Evolutionary conservation across 257 asterid genomes (phyloP).

Genomic region (Solanum bulbocastanum): DNA sequence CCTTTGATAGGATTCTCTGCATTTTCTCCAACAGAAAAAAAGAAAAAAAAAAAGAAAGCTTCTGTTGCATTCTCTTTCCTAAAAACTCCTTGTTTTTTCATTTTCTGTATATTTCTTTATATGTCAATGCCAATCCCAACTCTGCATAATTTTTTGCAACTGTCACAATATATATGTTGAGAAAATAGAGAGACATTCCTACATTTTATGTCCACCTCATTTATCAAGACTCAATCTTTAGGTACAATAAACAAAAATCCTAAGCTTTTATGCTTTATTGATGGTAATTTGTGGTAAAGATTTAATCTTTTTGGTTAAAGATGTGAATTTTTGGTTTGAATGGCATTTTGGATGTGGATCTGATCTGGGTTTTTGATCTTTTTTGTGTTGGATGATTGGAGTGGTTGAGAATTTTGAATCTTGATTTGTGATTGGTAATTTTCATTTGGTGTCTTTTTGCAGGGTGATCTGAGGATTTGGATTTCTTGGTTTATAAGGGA

Average conservation of each 20-base stretch:
- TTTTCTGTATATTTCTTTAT: slow-evolving; percentile 25
- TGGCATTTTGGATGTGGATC: slow-evolving; percentile 32
- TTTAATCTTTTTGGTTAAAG: neutral
- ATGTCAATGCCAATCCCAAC: slow-evolving; percentile 44
- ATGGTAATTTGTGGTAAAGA: neutral
- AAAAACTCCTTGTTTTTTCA: neutral
- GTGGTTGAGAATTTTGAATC: neutral
- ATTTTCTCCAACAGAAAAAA: neutral
- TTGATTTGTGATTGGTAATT: neutral
- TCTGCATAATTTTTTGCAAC: slow-evolving; percentile 20
- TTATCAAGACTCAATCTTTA: neutral
- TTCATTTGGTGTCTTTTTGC: slow-evolving; percentile 25
- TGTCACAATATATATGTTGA: neutral
- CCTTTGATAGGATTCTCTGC: slow-evolving; percentile 35
- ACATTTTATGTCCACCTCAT: neutral
- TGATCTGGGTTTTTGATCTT: slow-evolving; percentile 51
- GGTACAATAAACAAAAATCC: neutral
- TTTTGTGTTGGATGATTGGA: neutral
- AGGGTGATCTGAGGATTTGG: slow-evolving; percentile 45
- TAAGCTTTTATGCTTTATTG: neutral
- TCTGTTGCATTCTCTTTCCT: neutral
- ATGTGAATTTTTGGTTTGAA: neutral
- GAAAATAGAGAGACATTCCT: neutral
- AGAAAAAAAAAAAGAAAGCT: slow-evolving; percentile 15
- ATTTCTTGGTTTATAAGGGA: slow-evolving; percentile 6